Conservation (phyloP, 1,139 yeast species). For the Debaryomycetaceae sp. region DNA sequence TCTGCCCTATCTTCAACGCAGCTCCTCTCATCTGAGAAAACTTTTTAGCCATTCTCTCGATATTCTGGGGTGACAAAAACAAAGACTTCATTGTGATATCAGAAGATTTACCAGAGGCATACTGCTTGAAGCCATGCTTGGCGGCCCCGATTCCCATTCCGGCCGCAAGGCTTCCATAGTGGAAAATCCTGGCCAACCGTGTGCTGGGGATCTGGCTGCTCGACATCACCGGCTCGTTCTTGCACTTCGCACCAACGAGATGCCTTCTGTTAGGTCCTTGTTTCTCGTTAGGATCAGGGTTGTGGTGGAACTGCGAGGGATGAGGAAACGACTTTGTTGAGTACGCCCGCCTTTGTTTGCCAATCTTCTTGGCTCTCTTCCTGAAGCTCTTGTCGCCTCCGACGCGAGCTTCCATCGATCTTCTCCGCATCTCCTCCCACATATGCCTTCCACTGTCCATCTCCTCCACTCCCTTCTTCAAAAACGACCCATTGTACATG, state of each 20-base stretch:
- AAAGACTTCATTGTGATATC: constrained; percentile 57
- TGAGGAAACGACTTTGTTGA: constrained; percentile 19
- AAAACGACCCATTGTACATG: constrained; percentile 4
- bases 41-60: constrained; percentile 83
- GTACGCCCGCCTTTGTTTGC: constrained; percentile 10
- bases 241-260: constrained; percentile 28
- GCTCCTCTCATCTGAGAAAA: constrained; percentile 97
- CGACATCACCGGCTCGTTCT: constrained; percentile 45
- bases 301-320: not conserved
- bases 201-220: constrained; percentile 82
- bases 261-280: constrained; percentile 6
- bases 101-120: constrained; percentile 48
- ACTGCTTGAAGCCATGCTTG: constrained; percentile 68
- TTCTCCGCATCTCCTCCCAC: constrained; percentile 7
- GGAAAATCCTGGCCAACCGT: constrained; percentile 81
- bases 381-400: not conserved
- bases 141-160: constrained; percentile 87
- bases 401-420: not conserved
- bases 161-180: constrained; percentile 91
- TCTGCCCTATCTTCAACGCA: constrained; percentile 92
- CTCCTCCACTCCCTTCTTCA: constrained; percentile 2
- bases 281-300: not conserved
- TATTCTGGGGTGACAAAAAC: constrained; percentile 74
- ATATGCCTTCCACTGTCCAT: constrained; percentile 3
- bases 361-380: not conserved